These are phyloP conservation scores for Fusarium sambucinum DNA, from an alignment of 2,329 filamentous ascomycete species.

Conservation along the genomic window DNA sequence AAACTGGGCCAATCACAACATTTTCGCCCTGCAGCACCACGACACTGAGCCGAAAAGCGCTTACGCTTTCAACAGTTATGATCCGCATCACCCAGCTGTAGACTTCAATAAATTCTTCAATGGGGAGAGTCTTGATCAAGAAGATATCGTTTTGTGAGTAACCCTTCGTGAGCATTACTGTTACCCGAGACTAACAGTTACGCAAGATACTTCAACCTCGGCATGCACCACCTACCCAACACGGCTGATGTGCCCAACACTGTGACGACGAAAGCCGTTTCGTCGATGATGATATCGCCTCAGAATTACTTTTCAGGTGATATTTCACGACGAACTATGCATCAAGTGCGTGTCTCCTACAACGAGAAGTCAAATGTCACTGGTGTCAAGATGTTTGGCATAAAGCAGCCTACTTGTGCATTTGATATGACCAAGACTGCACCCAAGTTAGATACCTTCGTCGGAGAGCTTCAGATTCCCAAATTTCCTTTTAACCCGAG, in stretches of 20 bases:
- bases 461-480: slow-evolving; percentile 31
- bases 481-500: slow-evolving; percentile 37
- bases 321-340: slow-evolving; percentile 25
- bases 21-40: slow-evolving; percentile 64
- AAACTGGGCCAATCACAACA: slow-evolving; percentile 63
- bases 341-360: slow-evolving; percentile 24
- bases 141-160: slow-evolving; percentile 34
- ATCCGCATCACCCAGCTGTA: slow-evolving; percentile 57
- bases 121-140: slow-evolving; percentile 25
- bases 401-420: slow-evolving; percentile 29
- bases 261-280: slow-evolving; percentile 26
- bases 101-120: slow-evolving; percentile 31
- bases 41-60: slow-evolving; percentile 64
- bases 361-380: slow-evolving; percentile 20
- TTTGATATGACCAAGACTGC: slow-evolving; percentile 12
- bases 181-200: neutral
- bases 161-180: accelerated
- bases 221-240: slow-evolving; percentile 38
- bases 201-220: slow-evolving; percentile 28
- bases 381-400: slow-evolving; percentile 25
- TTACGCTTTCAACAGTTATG: slow-evolving; percentile 60
- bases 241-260: slow-evolving; percentile 33
- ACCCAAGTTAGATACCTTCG: slow-evolving; percentile 25
- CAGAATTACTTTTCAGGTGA: slow-evolving; percentile 33
- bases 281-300: slow-evolving; percentile 30